Base-by-base conservation (phyloP, 768 basidiomycete species). In the Royoungia palumana region DNA sequence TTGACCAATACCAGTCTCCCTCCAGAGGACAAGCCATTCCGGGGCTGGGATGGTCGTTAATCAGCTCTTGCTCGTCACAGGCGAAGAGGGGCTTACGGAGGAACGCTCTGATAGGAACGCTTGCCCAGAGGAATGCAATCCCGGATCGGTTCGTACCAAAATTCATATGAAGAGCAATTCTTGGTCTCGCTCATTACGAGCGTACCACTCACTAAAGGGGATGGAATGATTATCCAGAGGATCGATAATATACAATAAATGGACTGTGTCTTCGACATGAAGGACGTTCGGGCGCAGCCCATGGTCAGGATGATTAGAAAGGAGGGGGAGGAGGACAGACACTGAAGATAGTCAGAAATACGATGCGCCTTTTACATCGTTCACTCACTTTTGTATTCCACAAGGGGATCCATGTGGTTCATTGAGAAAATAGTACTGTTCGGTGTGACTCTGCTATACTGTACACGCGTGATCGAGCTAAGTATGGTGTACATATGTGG, bases 1-100 rank as follows among this genome's bases (percentile, higher is more conserved):
- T 54, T 24, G 59, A 54, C 59, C 59, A 57, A 41, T 56, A 48
- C 54, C 58, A 50, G 16, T 19, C 32, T 13, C 24, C 55, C 13
- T 45, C 20, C 19, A 13, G 42, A 40, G 49, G 51, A 38, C 49
- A 61, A 6, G 35, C 20, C 19, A 22, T 42, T 46, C 49, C 51
- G 14, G 25, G 16, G 11, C 60, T 62, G 34, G 36, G 30, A 20
- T 17, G 37, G 39, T 28, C 32, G 42, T 39, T 4, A 6, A 49
- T 54, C 45, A 41, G 19, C n/a, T 7, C 8, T 22, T 13, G 39
- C 16, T 27, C 35, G 6, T 11, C 8, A 28, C 14, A 11, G 21
- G 37, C 19, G 17, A 22, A 42, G 48, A 21, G 21, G 9, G 32
- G 32, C 56, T 49, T 59, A 62, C 49, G 46, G 41, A 44, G 50